Conservation (phyloP, 371 early-diverging fungal genomes). For the Mucor ambiguus region DNA sequence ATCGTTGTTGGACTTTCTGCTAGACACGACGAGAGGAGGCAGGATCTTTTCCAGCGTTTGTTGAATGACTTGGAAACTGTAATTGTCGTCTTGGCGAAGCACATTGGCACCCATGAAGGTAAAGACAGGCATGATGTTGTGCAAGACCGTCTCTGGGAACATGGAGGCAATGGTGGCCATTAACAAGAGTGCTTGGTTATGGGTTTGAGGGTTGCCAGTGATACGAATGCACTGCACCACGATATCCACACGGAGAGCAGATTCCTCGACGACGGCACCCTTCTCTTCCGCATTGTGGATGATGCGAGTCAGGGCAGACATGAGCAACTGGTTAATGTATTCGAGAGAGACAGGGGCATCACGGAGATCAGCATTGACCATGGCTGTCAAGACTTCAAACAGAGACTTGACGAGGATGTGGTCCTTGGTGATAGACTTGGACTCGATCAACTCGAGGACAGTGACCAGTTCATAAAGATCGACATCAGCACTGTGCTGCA, state of each 20-base stretch:
- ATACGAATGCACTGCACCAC: conserved; percentile 89
- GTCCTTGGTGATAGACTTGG: conserved; percentile 52
- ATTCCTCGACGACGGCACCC: conserved; percentile 44
- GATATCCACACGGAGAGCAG: conserved; percentile 75
- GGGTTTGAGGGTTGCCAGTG: conserved; percentile 95
- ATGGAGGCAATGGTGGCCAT: conserved; percentile 86
- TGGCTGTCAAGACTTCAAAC: conserved; percentile 74
- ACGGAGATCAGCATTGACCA: conserved; percentile 62
- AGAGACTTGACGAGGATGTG: conserved; percentile 63
- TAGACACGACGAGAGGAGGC: conserved; percentile 77
- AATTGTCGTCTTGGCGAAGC: conserved; percentile 92
- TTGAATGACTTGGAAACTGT: conserved; percentile 94
- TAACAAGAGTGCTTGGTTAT: conserved; percentile 86
- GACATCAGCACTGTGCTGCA: conserved; percentile 22
- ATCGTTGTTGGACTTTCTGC: conserved; percentile 51
- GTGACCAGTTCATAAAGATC: conserved; percentile 64
- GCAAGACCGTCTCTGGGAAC: conserved; percentile 84
- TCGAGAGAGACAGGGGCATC: conserved; percentile 73
- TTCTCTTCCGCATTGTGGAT: conserved; percentile 60
- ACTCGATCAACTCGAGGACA: conserved; percentile 73
- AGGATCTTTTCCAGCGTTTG: conserved; percentile 87
- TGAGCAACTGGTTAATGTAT: conserved; percentile 86
- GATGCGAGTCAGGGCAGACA: conserved; percentile 72
- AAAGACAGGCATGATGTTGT: conserved; percentile 95
- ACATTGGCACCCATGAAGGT: conserved; percentile 98